phyloP scores from a whole-genome alignment of 257 asterid genomes.

The Gynochthodes officinalis region DNA sequence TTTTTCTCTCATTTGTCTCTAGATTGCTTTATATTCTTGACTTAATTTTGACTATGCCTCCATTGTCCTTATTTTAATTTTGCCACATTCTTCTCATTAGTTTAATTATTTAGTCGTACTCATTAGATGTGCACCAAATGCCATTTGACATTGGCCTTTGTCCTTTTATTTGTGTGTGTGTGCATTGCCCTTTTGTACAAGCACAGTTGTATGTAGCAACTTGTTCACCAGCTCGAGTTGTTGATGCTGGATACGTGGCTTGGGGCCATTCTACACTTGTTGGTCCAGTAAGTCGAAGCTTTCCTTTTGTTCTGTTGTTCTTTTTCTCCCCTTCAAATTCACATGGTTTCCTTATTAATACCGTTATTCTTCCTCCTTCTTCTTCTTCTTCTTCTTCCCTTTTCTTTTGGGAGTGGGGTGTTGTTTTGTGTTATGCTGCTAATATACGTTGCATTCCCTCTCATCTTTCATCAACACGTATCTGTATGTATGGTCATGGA shows the following conservation, averaged over 20 bases:
- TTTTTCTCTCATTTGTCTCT: not conserved
- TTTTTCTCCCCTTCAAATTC: not conserved
- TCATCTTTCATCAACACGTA: not conserved
- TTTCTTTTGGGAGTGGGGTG: not conserved
- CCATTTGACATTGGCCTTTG: not conserved
- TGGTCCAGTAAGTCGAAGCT: constrained; percentile 72
- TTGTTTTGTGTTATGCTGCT: not conserved
- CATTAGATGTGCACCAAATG: too few species aligned
- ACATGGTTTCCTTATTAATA: not conserved
- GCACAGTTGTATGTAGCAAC: constrained; percentile 85
- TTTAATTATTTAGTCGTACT: not conserved
- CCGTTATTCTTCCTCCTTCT: not conserved
- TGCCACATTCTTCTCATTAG: not conserved
- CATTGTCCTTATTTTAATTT: not conserved
- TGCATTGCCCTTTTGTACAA: constrained; percentile 17
- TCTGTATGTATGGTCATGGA: not conserved
- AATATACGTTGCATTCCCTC: not conserved
- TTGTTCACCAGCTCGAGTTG: constrained; percentile 94
- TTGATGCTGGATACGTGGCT: constrained; percentile 74
- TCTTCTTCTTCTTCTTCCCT: too few species aligned
- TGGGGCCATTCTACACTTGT: constrained; percentile 99
- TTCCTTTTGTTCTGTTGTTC: constrained; percentile 1
- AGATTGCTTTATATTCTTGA: not conserved
- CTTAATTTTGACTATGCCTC: not conserved
- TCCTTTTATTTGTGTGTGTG: not conserved